Base-by-base conservation (phyloP, 306 rosid genomes). In the Lupinus albus region DNA sequence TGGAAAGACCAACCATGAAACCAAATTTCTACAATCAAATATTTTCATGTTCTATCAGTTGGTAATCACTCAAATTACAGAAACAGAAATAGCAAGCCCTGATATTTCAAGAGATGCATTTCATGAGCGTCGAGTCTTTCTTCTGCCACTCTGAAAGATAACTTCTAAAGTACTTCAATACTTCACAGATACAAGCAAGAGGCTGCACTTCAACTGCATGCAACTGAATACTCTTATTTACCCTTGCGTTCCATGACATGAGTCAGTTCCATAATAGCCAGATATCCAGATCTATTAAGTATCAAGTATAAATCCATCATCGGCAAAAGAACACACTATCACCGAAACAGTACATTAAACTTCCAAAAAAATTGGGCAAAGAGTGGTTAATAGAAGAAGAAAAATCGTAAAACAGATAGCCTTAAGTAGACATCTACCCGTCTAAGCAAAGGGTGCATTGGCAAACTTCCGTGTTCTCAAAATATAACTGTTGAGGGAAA, bases 311-410 rank as follows among this genome's bases (percentile, higher is more conserved):
- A 50, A 67, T 51, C 28, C 11, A 32, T 50, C 51, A 65, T 54
- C 59, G 64, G 16, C 45, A 73, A 67, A 73, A 60, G 48, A 52
- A 65, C 63, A 75, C 74, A 59, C 35, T 52, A 69, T 53, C 76
- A 72, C 68, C 10, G 63, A 54, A 53, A 70, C 78, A 55, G 75
- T 70, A 70, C 76, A 57, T 68, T 36, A 79, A 76, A 56, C 80
- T 53, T 69, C 55, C 74, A 30, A 18, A 53, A 71, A 82, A 75
- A 32, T 72, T 65, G 48, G 52, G 57, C 65, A 78, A 78, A 61
- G 63, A 78, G 78, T 78, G 73, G 55, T 70, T 51, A n/a, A 42
- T 56, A 67, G 67, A 68, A 64, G 58, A 56, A 0, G 55, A 60
- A 32, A 74, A 30, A 58, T 42, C 47, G 64, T 25, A 67, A 42